Percentiles rank a stretch among this genome's conserved stretches.
phyloP scores from a whole-genome alignment of 2,329 filamentous ascomycete genomes.

The Ceratocystis diversiconidia region DNA sequence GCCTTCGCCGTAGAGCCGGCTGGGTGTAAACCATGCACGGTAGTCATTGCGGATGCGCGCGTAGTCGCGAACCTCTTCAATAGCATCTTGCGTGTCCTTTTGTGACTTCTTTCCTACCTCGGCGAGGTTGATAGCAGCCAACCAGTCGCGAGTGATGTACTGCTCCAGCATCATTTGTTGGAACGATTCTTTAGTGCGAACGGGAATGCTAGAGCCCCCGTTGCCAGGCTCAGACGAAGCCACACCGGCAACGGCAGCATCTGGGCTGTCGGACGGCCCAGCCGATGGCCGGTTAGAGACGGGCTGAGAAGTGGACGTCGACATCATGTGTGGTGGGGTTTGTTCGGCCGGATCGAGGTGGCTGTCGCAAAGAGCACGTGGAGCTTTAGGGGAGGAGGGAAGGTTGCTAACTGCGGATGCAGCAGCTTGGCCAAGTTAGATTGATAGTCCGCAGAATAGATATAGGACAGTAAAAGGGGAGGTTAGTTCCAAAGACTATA shows the following conservation, averaged over 20 bases:
- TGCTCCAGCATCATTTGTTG: conserved; percentile 40
- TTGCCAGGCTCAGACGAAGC: conserved; percentile 22
- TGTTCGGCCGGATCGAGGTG: conserved; percentile 18
- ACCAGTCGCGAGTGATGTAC: conserved; percentile 39
- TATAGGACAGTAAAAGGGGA: background rate
- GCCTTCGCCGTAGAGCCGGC: conserved; percentile 52
- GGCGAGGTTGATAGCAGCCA: conserved; percentile 39
- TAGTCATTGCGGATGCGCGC: conserved; percentile 42
- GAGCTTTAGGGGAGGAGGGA: conserved; percentile 8
- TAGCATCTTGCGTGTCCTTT: conserved; percentile 46
- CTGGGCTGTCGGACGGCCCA: background rate
- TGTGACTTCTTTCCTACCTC: conserved; percentile 40
- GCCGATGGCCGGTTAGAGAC: background rate
- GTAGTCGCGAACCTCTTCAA: conserved; percentile 57
- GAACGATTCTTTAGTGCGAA: conserved; percentile 43
- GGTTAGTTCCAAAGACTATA: conserved; percentile 16
- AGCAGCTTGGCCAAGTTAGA: background rate
- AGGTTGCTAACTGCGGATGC: background rate
- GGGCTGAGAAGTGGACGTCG: conserved; percentile 4
- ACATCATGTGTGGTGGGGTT: conserved; percentile 10
- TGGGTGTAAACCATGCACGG: conserved; percentile 41
- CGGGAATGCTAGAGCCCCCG: conserved; percentile 23
- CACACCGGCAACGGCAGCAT: conserved; percentile 21
- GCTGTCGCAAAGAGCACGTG: conserved; percentile 20
- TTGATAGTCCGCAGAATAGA: background rate